Conservation (phyloP, 2,329 filamentous ascomycete genomes). For the Neopestalotiopsis rosae region DNA sequence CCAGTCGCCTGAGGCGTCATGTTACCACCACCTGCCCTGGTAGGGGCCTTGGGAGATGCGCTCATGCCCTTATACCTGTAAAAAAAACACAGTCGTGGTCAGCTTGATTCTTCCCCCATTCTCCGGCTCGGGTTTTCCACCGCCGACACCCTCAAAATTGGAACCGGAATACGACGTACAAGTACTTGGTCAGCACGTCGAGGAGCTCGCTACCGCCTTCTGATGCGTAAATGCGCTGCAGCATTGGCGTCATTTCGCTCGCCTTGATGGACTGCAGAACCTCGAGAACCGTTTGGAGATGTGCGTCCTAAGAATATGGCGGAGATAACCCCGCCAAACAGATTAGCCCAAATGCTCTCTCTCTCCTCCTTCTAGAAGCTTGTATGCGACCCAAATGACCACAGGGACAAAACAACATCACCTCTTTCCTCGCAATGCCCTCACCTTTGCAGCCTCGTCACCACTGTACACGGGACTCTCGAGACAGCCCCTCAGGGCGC, state of each 20-base stretch:
- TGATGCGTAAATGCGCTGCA: constrained; percentile 79
- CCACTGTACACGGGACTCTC: constrained; percentile 83
- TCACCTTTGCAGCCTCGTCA: constrained; percentile 62
- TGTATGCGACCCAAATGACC: too few species aligned
- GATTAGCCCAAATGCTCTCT: constrained; percentile 8
- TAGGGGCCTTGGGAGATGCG: constrained; percentile 41
- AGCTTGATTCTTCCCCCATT: not conserved
- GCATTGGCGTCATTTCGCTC: constrained; percentile 89
- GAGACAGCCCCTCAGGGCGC: constrained; percentile 81
- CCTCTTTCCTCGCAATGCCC: not conserved
- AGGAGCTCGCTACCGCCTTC: constrained; percentile 83
- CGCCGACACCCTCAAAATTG: too few species aligned
- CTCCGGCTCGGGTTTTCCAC: not conserved
- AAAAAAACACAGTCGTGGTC: not conserved
- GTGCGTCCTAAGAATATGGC: constrained; percentile 67
- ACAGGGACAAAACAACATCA: too few species aligned
- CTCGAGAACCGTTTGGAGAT: constrained; percentile 87
- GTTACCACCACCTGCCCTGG: constrained; percentile 53
- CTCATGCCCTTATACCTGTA: constrained; percentile 90
- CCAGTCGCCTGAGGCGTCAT: constrained; percentile 80
- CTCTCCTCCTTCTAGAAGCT: not conserved
- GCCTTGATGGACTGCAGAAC: constrained; percentile 96
- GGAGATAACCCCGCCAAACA: not conserved
- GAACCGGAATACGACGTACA: constrained; percentile 61
- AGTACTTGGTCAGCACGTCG: constrained; percentile 97